Evolutionary conservation across 2,329 filamentous ascomycete species (phyloP), one percentile per base, ranked within the genome.

Genomic region (Chaetomium globosum): DNA sequence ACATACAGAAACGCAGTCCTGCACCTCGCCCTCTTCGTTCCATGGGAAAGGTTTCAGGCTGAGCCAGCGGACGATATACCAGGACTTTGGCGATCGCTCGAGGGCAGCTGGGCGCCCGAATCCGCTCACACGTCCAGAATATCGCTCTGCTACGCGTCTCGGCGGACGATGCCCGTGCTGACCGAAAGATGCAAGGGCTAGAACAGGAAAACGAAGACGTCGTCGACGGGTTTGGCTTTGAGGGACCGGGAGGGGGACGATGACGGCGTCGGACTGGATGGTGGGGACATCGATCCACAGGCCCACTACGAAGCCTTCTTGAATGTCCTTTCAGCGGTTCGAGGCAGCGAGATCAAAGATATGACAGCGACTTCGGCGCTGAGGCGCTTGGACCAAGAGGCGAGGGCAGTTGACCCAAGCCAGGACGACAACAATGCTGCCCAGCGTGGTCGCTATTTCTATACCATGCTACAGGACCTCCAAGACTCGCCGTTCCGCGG

Each of bases 91-190:
- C 43, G 57, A 59, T 51, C 46, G 28, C 19, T 59, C 43, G 57
- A 59, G 43, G 33, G 26, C 26, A 31, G 58, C 58, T 60, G 12
- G n/a, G 58, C 58, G 30, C 19, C 12, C 31, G 58, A 60, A 28
- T 60, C 12, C 48, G 58, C 28, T 60, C 58, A n/a, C 31, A 60
- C 30, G 58, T 60, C 13, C 58, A 30, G 30, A 60, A 60, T 4
- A 53, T 60, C 21, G 58, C 58, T 10, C 31, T 60, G 30, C 31
- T 60, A 30, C 46, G 58, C 12, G 58, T 60, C 48, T 60, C 58
- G 48, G 58, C 58, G 31, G 58, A 60, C 30, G 58, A 60, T 31
- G 58, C 58, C 48, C 58, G 48, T n/a, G 58, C 48, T 12, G 58
- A 60, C 19, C 30, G 48, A n/a, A 60, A 53, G 30, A 31, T 60